A percentile compares a stretch with the other conserved stretches of the same genome.
Evolutionary conservation across 495 filamentous ascomycete genomes (phyloP).

Genomic region (Xylaria grammica): DNA sequence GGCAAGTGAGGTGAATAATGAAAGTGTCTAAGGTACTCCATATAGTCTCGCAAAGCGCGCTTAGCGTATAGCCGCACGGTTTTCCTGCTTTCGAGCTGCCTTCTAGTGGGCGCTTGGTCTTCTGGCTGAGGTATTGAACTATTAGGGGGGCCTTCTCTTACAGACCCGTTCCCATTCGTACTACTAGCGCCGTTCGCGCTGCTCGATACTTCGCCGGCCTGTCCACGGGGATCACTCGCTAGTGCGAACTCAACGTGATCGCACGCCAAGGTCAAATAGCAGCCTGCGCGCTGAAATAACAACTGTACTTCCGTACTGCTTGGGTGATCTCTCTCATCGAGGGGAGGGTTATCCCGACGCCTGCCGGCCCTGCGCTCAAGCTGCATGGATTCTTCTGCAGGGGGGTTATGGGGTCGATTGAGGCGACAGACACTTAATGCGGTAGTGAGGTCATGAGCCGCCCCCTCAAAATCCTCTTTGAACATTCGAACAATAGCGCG

Average conservation of each 20-base stretch:
- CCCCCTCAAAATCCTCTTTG: conserved; percentile 73
- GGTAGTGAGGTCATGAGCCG: conserved; percentile 68
- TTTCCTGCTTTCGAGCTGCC: conserved; percentile 64
- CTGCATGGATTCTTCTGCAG: conserved; percentile 45
- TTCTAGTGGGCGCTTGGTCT: conserved; percentile 48
- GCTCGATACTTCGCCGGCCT: conserved; percentile 21
- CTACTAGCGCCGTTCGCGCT: conserved; percentile 20
- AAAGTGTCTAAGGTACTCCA: conserved; percentile 69
- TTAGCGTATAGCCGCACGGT: conserved; percentile 72
- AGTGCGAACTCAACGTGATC: conserved; percentile 64
- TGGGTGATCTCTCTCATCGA: conserved; percentile 73
- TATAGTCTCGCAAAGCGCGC: conserved; percentile 72
- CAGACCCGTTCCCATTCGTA: conserved; percentile 8
- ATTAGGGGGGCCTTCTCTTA: conserved; percentile 22
- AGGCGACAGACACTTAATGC: conserved; percentile 65
- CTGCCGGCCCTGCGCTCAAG: conserved; percentile 43
- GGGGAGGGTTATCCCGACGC: conserved; percentile 58
- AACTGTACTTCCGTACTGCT: conserved; percentile 74
- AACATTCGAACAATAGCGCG: conserved; percentile 74
- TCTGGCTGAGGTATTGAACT: conserved; percentile 34
- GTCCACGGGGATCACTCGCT: conserved; percentile 25
- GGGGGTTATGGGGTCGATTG: conserved; percentile 49
- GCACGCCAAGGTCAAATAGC: conserved; percentile 72
- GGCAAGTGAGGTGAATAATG: conserved; percentile 77
- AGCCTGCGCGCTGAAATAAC: conserved; percentile 76